Percentiles rank a stretch among this genome's conserved stretches.
Conservation (phyloP, 2,329 filamentous ascomycete species). For the Sporothrix brunneoviolacea region DNA sequence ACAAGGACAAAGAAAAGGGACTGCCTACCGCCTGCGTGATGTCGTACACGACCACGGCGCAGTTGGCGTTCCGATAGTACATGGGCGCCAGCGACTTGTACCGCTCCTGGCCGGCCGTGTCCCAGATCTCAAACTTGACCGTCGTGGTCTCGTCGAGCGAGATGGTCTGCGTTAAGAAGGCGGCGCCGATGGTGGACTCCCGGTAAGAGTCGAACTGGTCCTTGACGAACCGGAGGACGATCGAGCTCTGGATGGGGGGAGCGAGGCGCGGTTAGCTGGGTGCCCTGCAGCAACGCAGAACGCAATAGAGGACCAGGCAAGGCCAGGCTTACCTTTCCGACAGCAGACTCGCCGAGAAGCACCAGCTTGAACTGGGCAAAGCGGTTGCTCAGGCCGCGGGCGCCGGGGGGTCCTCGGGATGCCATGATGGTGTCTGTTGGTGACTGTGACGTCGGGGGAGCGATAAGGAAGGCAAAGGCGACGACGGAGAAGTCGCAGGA, state of each 20-base stretch:
- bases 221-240: slow-evolving; percentile 98
- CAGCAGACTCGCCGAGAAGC: slow-evolving; percentile 91
- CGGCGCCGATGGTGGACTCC: slow-evolving; percentile 96
- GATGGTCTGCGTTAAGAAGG: slow-evolving; percentile 98
- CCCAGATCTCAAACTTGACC: slow-evolving; percentile 99
- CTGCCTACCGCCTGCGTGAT: slow-evolving; percentile 97
- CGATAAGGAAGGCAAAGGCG: not conserved
- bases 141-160: slow-evolving; percentile 96
- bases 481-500: not conserved
- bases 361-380: slow-evolving; percentile 99
- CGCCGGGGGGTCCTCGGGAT: slow-evolving; percentile 62
- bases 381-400: slow-evolving; percentile 64
- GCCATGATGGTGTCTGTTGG: no score
- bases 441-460: not conserved
- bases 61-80: slow-evolving; percentile 99
- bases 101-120: slow-evolving; percentile 95
- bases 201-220: slow-evolving; percentile 98
- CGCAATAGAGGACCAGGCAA: not conserved
- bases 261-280: slow-evolving; percentile 23
- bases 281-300: no score
- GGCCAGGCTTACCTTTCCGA: slow-evolving; percentile 72
- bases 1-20: slow-evolving; percentile 19
- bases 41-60: slow-evolving; percentile 97
- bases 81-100: slow-evolving; percentile 99
- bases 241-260: slow-evolving; percentile 64